Evolutionary conservation across 2,329 filamentous ascomycete species (phyloP), one percentile per base, ranked within the genome.

Genomic region (Cephalotrichum gorgonifer): DNA sequence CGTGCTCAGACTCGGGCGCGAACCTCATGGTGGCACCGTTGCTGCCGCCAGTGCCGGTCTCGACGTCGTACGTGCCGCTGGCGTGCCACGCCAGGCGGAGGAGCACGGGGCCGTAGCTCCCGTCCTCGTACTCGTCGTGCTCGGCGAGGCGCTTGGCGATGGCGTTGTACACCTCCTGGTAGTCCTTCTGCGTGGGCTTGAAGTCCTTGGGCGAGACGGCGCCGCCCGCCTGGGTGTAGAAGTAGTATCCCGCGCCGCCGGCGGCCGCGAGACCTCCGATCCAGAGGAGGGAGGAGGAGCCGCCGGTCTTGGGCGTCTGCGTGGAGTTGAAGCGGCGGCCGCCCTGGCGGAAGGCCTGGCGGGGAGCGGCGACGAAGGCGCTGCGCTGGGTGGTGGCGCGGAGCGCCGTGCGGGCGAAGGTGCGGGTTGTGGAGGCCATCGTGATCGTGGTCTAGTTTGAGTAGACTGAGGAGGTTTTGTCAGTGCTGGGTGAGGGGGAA

Each of bases 1-100:
- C 89, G 69, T 98, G 91, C 66, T 84, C 83, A 52, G 80, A 75
- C 72, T 97, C 93, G 43, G 91, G 90, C 23, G 83, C 75, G 66
- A 96, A 97, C 63, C 93, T 83, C 93, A 97, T 97, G 56, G 90
- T 96, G 51, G 91, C 91, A 56, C 93, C 91, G 67, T 97, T 95
- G 75, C 86, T 91, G 57, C 91, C 91, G 60, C 91, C 93, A 43
- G 91, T 97, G 55, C 79, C 78, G 25, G 90, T 95, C 62, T 79
- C 79, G 72, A 85, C 86, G 65, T 97, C 91, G 62, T 85, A 97
- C 59, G 91, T 98, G 58, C 91, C 91, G 58, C 84, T 89, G 56
- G 85, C 83, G 73, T 97, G 93, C 91, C 93, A 97, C 53, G 88
- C 91, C 57, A 97, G 79, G 60, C 91, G 82, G 55, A 97, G 71